A percentile compares a stretch with the other conserved stretches of the same genome.
Evolutionary conservation across 1,284 basidiomycete species (phyloP).

Genomic region (Vanrija sp.): DNA sequence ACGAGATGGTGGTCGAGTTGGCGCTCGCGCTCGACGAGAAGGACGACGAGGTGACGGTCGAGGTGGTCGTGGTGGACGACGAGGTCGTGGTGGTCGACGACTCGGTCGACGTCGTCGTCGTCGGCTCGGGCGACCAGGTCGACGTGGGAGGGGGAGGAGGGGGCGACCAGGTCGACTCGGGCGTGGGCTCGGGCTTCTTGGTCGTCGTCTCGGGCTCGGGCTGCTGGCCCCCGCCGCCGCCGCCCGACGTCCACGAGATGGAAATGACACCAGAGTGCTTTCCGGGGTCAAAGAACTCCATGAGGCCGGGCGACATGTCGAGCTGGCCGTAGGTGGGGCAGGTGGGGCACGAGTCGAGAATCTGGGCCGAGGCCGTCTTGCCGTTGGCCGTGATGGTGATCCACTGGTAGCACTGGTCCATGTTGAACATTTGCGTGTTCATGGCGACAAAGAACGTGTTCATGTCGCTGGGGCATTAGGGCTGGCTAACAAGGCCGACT

Average conservation of each 20-base stretch:
- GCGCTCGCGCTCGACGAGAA: conserved; percentile 24
- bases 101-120: conserved; percentile 18
- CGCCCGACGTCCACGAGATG: background rate
- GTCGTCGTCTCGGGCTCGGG: background rate
- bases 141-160: too few relatives aligned
- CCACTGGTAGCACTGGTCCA: conserved; percentile 55
- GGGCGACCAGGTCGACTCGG: background rate
- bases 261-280: background rate
- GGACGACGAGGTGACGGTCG: conserved; percentile 1
- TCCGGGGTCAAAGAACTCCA: conserved; percentile 43
- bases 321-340: conserved; percentile 57
- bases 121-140: conserved; percentile 20
- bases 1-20: conserved; percentile 31
- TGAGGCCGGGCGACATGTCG: conserved; percentile 72
- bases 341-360: conserved; percentile 58
- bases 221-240: background rate
- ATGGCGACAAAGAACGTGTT: background rate
- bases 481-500: too few relatives aligned
- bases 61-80: conserved; percentile 14
- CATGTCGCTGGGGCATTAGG: too few relatives aligned
- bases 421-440: background rate
- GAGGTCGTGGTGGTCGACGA: conserved; percentile 31
- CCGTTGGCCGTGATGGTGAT: conserved; percentile 65
- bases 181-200: background rate
- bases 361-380: conserved; percentile 58